A percentile compares a stretch with the other conserved stretches of the same genome.
Evolutionary conservation across 225 moss, liverwort and hornwort genomes (phyloP).

Genomic region (Polytrichum commune): DNA sequence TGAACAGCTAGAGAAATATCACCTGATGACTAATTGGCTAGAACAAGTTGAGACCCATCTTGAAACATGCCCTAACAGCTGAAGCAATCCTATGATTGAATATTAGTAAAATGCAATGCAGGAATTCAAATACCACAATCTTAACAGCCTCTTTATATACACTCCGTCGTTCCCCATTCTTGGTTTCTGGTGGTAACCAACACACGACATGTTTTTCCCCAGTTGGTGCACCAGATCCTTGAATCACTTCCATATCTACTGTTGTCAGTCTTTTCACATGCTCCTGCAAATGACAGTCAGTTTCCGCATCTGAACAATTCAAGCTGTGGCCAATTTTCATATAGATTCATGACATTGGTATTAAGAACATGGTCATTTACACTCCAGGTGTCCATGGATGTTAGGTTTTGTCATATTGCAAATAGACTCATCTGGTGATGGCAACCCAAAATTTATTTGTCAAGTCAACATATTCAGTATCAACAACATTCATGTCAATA

Average conservation of each 20-base stretch:
- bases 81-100: too few species aligned
- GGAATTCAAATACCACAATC: slow-evolving; percentile 41
- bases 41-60: neutral
- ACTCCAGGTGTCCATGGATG: too few species aligned
- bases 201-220: slow-evolving; percentile 61
- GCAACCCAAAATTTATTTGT: too few species aligned
- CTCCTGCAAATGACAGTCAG: slow-evolving; percentile 33
- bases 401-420: too few species aligned
- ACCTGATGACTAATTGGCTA: too few species aligned
- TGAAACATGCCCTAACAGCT: neutral
- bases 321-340: neutral
- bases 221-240: slow-evolving; percentile 59
- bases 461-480: too few species aligned
- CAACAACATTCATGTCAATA: neutral
- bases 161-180: slow-evolving; percentile 47
- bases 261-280: slow-evolving; percentile 66
- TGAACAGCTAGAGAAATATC: too few species aligned
- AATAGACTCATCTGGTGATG: too few species aligned
- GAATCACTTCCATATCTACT: slow-evolving; percentile 59
- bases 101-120: neutral
- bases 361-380: too few species aligned
- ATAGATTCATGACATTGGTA: too few species aligned
- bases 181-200: slow-evolving; percentile 60
- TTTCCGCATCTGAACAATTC: neutral
- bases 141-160: slow-evolving; percentile 57